Evolutionary conservation across 2,329 filamentous ascomycete species (phyloP), one percentile per base, ranked within the genome.

Genomic region (Coniosporium tulheliwenetii): DNA sequence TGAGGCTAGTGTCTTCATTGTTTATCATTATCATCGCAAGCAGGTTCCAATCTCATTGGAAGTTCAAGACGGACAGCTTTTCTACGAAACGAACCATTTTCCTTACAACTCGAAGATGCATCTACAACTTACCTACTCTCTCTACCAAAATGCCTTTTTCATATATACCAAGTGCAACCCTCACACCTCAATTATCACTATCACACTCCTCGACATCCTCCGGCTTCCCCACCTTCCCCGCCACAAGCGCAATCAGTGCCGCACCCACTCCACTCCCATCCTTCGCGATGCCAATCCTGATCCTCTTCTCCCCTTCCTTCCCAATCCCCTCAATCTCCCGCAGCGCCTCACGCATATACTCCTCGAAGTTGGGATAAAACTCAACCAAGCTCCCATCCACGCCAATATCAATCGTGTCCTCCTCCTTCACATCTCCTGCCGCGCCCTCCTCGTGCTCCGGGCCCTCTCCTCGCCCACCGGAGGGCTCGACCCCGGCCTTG

Each of bases 231-330:
- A 71, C 76, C 53, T 71, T 67, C 1, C 82, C 81, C 1, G 89
- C 89, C 26, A 95, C 83, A 39, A 95, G 73, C 39, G 91, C 91
- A 62, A 96, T 96, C 51, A 98, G 66, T 34, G 91, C 91, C 2
- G 91, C 91, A 40, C 91, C 91, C n/a, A 94, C 84, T 47, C 85
- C 91, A 47, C 83, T 91, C 38, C 91, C 91, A 58, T 98, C 91
- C 70, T 94, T 95, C 46, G 91, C 91, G 54, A 96, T 91, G 15
- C 89, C 91, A 53, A 98, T 95, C 43, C 85, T 74, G 48, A 98
- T 83, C 62, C 79, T 83, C 64, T 83, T 81, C 48, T 93, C 86
- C 9, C 87, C 86, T 43, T 73, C 67, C 37, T 69, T 64, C 4
- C 89, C 89, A 51, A 96, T 82, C 45, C 81, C 77, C 12, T 85